Conservation (phyloP, 176 grass and related monocot genomes). For the Dendrocalamus sinicus region DNA sequence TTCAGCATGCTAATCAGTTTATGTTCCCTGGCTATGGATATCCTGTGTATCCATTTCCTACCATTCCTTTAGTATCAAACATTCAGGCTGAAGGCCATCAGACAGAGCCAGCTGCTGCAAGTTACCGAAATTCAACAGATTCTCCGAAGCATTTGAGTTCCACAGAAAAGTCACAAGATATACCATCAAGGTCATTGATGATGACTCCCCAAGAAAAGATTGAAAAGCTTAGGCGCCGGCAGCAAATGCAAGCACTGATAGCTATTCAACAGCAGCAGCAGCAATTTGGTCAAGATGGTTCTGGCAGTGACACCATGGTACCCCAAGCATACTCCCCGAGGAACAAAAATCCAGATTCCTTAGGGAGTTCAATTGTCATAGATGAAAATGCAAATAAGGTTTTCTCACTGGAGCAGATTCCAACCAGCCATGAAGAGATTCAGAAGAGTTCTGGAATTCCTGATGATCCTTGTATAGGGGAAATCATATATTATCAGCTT, state of each 20-base stretch:
- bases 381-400: constrained; percentile 50
- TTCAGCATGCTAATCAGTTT: constrained; percentile 60
- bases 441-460: constrained; percentile 48
- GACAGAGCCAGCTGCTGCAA: constrained; percentile 38
- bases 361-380: constrained; percentile 45
- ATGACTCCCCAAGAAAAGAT: constrained; percentile 91
- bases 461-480: constrained; percentile 64
- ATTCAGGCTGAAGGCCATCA: constrained; percentile 48
- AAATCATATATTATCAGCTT: constrained; percentile 71
- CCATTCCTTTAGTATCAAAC: constrained; percentile 47
- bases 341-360: constrained; percentile 58
- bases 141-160: constrained; percentile 47
- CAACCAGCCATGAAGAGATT: constrained; percentile 36
- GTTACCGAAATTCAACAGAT: constrained; percentile 44
- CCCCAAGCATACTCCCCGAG: constrained; percentile 49
- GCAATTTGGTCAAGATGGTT: constrained; percentile 61
- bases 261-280: constrained; percentile 81
- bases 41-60: constrained; percentile 51
- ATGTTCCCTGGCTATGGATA: constrained; percentile 57
- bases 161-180: constrained; percentile 48
- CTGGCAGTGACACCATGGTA: constrained; percentile 45
- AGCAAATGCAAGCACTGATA: constrained; percentile 73
- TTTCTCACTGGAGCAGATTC: constrained; percentile 48
- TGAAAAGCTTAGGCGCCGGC: constrained; percentile 76
- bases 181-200: constrained; percentile 47